Conservation (phyloP, 352 stramenopile species). For the Phytophthora pinifolia region DNA sequence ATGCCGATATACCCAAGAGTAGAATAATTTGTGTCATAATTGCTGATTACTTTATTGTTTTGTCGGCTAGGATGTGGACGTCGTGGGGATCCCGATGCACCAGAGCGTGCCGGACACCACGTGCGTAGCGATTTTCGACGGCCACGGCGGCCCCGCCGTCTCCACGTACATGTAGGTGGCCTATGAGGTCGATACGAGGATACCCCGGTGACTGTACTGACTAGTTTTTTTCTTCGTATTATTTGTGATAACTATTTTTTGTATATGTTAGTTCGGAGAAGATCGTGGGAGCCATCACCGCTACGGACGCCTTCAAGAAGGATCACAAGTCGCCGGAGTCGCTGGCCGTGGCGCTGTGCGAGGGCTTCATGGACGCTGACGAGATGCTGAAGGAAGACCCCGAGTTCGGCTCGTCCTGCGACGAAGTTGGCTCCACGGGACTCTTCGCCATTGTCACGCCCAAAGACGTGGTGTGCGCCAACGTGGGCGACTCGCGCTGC, state of each 20-base stretch:
- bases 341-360: conserved; percentile 68
- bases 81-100: conserved; percentile 71
- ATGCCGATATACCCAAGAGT: neutral
- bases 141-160: conserved; percentile 70
- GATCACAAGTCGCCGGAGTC: conserved; percentile 70
- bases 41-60: conserved; percentile 7
- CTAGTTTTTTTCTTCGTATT: conserved; percentile 2
- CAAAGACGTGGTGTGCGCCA: conserved; percentile 79
- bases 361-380: conserved; percentile 75
- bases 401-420: conserved; percentile 55
- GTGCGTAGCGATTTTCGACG: conserved; percentile 85
- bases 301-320: conserved; percentile 74
- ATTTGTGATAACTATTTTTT: neutral
- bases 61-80: conserved; percentile 61
- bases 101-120: conserved; percentile 47
- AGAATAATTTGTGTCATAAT: neutral
- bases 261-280: conserved; percentile 54
- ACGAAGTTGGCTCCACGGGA: conserved; percentile 84
- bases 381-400: conserved; percentile 74
- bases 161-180: conserved; percentile 65
- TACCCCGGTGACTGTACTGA: neutral
- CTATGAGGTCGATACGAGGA: conserved; percentile 1
- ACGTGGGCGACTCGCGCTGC: conserved; percentile 86
- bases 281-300: conserved; percentile 63
- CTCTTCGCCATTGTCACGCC: conserved; percentile 82